A percentile compares a stretch with the other conserved stretches of the same genome.
Evolutionary conservation across 2,329 filamentous ascomycete genomes (phyloP).

Genomic region (Sodiomyces alkalinus): DNA sequence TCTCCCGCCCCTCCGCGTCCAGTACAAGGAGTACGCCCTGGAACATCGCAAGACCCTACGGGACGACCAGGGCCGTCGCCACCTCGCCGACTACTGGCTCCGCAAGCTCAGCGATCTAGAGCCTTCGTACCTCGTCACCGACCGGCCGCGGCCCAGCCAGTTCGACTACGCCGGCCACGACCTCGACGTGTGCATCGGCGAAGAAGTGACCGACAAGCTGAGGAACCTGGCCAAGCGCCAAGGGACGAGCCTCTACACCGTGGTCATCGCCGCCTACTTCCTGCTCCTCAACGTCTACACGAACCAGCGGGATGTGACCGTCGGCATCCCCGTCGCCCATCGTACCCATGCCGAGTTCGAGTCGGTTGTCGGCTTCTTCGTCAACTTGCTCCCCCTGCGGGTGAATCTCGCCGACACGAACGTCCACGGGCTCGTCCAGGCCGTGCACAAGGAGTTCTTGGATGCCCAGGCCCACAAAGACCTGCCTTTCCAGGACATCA

Average conservation of each 20-base stretch:
- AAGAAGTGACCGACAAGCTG: too few species aligned
- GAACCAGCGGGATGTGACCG: not conserved
- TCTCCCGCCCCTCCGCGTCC: too few species aligned
- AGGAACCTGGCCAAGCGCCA: not conserved
- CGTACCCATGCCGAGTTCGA: conserved; percentile 2
- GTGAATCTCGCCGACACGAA: not conserved
- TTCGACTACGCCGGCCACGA: conserved; percentile 1
- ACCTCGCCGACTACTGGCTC: too few species aligned
- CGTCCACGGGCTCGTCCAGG: too few species aligned
- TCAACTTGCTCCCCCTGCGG: conserved; percentile 2
- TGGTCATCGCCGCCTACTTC: conserved; percentile 1
- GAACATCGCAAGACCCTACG: too few species aligned
- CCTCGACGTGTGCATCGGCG: not conserved
- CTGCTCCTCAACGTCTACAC: conserved; percentile 1
- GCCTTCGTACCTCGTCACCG: not conserved
- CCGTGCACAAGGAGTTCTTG: too few species aligned
- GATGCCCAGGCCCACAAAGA: too few species aligned
- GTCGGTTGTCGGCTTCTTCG: conserved; percentile 1
- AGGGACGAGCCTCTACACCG: not conserved
- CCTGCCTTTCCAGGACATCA: too few species aligned
- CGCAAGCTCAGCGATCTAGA: too few species aligned
- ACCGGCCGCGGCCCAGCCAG: not conserved
- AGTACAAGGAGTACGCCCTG: too few species aligned
- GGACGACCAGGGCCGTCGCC: too few species aligned
- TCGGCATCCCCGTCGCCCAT: too few species aligned